Conservation (phyloP, 1,284 basidiomycete species). For the Mycosarcoma mackinlayi region DNA sequence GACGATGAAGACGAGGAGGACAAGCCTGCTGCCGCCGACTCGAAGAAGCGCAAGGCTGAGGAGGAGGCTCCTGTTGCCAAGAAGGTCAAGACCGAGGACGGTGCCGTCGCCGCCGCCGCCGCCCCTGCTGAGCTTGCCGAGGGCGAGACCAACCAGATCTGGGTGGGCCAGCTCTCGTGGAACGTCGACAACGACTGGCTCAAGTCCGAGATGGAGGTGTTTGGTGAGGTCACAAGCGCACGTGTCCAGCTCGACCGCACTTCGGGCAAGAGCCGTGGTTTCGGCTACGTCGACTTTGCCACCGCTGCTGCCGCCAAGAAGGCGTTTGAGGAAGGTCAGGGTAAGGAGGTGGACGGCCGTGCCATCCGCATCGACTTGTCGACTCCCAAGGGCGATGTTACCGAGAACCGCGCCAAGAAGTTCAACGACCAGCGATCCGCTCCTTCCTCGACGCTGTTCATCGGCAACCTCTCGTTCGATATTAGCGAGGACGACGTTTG, state of each 20-base stretch:
- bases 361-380: constrained; percentile 87
- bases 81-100: constrained; percentile 78
- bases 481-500: constrained; percentile 81
- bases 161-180: constrained; percentile 94
- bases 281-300: constrained; percentile 92
- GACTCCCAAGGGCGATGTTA: constrained; percentile 73
- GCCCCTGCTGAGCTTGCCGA: constrained; percentile 68
- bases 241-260: constrained; percentile 91
- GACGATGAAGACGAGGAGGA: constrained; percentile 62
- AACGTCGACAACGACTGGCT: constrained; percentile 98
- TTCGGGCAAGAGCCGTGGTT: constrained; percentile 72
- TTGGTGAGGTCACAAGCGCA: constrained; percentile 86
- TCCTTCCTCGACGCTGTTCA: constrained; percentile 88
- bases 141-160: constrained; percentile 79
- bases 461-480: constrained; percentile 90
- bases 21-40: constrained; percentile 64
- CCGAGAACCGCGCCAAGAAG: constrained; percentile 79
- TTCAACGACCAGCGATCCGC: constrained; percentile 74
- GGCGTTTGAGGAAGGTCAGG: constrained; percentile 78
- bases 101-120: constrained; percentile 50
- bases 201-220: constrained; percentile 86
- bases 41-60: constrained; percentile 85
- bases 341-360: constrained; percentile 89
- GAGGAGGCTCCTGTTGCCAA: constrained; percentile 77
- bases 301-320: constrained; percentile 72